Base-by-base conservation (phyloP, 345 rosid species). In the Theobroma cacao region DNA sequence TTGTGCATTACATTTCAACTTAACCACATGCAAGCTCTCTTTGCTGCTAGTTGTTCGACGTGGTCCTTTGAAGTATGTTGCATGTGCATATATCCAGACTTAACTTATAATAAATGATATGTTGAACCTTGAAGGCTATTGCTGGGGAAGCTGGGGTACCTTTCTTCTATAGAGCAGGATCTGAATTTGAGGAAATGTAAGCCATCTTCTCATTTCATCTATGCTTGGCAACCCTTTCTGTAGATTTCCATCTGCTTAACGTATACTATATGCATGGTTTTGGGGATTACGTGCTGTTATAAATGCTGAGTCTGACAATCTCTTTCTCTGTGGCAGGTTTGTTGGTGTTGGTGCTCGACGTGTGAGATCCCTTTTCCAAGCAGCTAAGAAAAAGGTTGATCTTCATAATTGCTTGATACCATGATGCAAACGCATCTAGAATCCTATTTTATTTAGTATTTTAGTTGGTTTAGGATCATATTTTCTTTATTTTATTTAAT, bases 121-220 rank as follows among this genome's bases (percentile, higher is more conserved):
- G 43, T 76, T 78, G 78, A 78, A 76, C 47, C 80, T 82, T 69
- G 48, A 84, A 97, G 99, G 99, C 99, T 47, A 97, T 94, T 87
- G 98, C 99, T 83, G 99, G 99, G 83, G 99, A 97, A 90, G 99
- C 99, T 65, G 99, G 99, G 41, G 99, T 94, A 43, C 98, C 99
- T 45, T 94, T 96, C 85, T 96, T 96, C 88, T 96, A 96, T 61
- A 89, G 99, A 84, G 97, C 99, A 62, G 99, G 99, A 66, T 97
- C 99, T 80, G 99, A 94, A 87, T 97, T 97, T 88, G 99, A 97
- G 91, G 98, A 97, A 88, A 97, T 94, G 99, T 94, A 85, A 90
- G 98, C 77, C 60, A 70, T 60, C 50, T 80, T 76, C 62, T 50
- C 4, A 40, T 68, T 31, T 48, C 38, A 7, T n/a, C 15, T 38